A percentile compares a stretch with the other conserved stretches of the same genome.
Conservation (phyloP, 108 stramenopile genomes). For the Stephanodiscus minutulus region DNA sequence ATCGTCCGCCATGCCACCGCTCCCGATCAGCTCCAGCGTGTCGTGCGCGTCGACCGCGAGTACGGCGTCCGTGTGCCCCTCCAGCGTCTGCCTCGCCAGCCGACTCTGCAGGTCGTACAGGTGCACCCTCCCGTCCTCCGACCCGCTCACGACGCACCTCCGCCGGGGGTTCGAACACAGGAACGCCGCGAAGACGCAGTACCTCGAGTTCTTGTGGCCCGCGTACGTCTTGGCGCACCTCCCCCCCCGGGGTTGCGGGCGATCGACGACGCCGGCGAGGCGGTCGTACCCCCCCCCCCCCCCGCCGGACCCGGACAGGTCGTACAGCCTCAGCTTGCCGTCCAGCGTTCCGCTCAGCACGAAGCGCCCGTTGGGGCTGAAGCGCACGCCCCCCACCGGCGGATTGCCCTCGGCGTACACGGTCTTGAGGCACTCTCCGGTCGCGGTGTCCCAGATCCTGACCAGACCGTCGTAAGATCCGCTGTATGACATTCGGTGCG, state of each 20-base stretch:
- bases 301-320: slow-evolving; percentile 42
- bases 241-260: slow-evolving; percentile 30
- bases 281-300: slow-evolving; percentile 32
- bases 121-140: slow-evolving; percentile 86
- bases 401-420: slow-evolving; percentile 92
- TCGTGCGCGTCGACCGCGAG: slow-evolving; percentile 83
- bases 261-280: slow-evolving; percentile 23
- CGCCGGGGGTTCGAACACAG: slow-evolving; percentile 62
- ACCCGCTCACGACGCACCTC: slow-evolving; percentile 81
- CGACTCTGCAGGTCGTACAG: slow-evolving; percentile 88
- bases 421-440: slow-evolving; percentile 94
- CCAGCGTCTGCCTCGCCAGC: slow-evolving; percentile 70
- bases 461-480: slow-evolving; percentile 92
- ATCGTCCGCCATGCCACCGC: slow-evolving; percentile 84
- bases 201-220: slow-evolving; percentile 64
- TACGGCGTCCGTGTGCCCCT: slow-evolving; percentile 78
- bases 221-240: slow-evolving; percentile 58
- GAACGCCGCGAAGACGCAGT: slow-evolving; percentile 79
- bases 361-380: slow-evolving; percentile 92
- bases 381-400: slow-evolving; percentile 80
- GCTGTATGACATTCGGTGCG: neutral
- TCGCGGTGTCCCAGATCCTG: slow-evolving; percentile 94
- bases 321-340: slow-evolving; percentile 80
- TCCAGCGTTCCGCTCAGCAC: slow-evolving; percentile 85
- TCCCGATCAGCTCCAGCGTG: slow-evolving; percentile 69